Conservation (phyloP, 2,329 filamentous ascomycete species). For the Microdochium nivale region DNA sequence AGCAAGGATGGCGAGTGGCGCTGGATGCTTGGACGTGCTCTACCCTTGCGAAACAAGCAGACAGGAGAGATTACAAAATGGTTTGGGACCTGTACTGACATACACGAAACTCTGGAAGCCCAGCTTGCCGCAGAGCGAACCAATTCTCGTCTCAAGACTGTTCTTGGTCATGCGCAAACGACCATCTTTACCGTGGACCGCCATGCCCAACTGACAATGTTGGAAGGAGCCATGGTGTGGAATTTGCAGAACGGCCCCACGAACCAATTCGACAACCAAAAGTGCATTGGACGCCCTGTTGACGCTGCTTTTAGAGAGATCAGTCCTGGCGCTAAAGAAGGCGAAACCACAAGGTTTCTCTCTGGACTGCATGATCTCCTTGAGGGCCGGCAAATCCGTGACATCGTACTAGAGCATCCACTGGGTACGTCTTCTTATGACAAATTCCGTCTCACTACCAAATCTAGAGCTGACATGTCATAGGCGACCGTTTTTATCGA, state of each 20-base stretch:
- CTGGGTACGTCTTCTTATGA: slow-evolving; percentile 29
- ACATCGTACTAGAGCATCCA: slow-evolving; percentile 52
- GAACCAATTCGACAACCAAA: slow-evolving; percentile 34
- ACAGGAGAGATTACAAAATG: slow-evolving; percentile 65
- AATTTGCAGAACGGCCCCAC: slow-evolving; percentile 24
- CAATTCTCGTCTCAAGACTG: slow-evolving; percentile 62
- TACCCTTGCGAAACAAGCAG: slow-evolving; percentile 57
- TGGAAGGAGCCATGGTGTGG: slow-evolving; percentile 48
- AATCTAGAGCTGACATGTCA: slow-evolving; percentile 4
- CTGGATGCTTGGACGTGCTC: slow-evolving; percentile 69
- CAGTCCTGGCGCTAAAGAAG: slow-evolving; percentile 30
- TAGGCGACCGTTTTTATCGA: slow-evolving; percentile 58
- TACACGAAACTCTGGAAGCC: slow-evolving; percentile 64
- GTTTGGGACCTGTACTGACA: slow-evolving; percentile 74
- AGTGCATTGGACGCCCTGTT: slow-evolving; percentile 52
- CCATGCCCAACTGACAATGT: slow-evolving; percentile 52
- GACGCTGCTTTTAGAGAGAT: slow-evolving; percentile 53
- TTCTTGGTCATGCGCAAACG: slow-evolving; percentile 66
- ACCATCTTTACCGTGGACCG: slow-evolving; percentile 67
- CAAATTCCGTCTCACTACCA: neutral
- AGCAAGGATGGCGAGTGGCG: slow-evolving; percentile 62
- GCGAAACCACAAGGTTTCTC: slow-evolving; percentile 39
- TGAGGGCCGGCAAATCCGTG: slow-evolving; percentile 47
- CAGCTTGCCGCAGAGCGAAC: slow-evolving; percentile 57
- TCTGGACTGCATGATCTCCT: slow-evolving; percentile 56